These are phyloP conservation scores for Dalechampia spathulata DNA, from an alignment of 441 rosid species.

Conservation along the genomic window DNA sequence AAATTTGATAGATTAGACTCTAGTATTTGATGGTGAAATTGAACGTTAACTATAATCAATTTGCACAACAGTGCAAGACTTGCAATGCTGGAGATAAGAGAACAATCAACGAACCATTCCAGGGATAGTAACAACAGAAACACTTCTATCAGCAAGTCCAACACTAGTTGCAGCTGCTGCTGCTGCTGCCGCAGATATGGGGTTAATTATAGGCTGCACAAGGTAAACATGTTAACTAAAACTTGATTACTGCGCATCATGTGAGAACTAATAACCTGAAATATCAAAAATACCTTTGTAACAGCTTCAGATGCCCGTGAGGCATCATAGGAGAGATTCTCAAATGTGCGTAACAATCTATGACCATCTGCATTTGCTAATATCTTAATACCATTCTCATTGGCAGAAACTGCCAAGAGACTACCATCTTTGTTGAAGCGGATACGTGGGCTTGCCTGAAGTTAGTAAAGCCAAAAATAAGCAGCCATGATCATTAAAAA, in stretches of 20 bases:
- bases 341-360: slow-evolving; percentile 56
- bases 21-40: background rate
- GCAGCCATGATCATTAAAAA: slow-evolving; percentile 10
- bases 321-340: slow-evolving; percentile 60
- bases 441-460: slow-evolving; percentile 81
- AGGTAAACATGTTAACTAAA: slow-evolving; percentile 16
- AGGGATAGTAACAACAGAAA: slow-evolving; percentile 54
- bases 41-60: slow-evolving; percentile 1
- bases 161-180: slow-evolving; percentile 64
- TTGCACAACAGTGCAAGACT: background rate
- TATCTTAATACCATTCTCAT: slow-evolving; percentile 82
- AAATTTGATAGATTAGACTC: background rate
- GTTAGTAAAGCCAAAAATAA: slow-evolving; percentile 20
- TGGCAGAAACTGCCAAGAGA: slow-evolving; percentile 91
- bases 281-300: slow-evolving; percentile 45
- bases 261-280: slow-evolving; percentile 12
- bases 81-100: too few relatives aligned
- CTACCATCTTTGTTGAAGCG: slow-evolving; percentile 95
- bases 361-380: slow-evolving; percentile 82
- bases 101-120: slow-evolving; percentile 61
- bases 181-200: slow-evolving; percentile 42
- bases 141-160: slow-evolving; percentile 65
- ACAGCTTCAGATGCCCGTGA: slow-evolving; percentile 50
- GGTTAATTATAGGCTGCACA: slow-evolving; percentile 69
- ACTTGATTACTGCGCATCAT: slow-evolving; percentile 4